Evolutionary conservation across 371 early-diverging fungal genomes (phyloP).

Genomic region (Mortierella polycephala): DNA sequence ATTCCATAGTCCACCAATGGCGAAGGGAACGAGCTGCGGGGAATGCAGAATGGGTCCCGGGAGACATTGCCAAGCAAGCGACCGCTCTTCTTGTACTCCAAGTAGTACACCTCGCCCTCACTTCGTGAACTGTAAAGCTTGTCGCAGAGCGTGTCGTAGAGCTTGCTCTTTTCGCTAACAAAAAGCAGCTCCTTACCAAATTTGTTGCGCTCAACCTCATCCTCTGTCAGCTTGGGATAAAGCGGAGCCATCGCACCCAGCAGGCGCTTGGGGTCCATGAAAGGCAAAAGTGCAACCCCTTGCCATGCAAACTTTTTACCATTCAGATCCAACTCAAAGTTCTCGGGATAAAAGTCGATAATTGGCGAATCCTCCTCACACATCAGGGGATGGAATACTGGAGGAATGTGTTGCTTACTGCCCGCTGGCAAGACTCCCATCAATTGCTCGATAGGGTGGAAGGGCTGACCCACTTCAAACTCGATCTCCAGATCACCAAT

Average conservation of each 20-base stretch:
- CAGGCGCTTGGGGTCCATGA: conserved; percentile 88
- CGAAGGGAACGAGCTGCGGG: conserved; percentile 75
- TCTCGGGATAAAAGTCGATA: conserved; percentile 93
- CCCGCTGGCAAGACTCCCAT: conserved; percentile 98
- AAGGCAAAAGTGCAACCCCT: conserved; percentile 94
- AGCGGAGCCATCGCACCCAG: conserved; percentile 79
- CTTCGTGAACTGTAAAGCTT: conserved; percentile 71
- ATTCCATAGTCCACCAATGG: conserved; percentile 71
- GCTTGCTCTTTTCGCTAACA: conserved; percentile 72
- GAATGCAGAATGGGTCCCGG: conserved; percentile 75
- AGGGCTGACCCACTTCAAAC: conserved; percentile 88
- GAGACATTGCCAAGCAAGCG: conserved; percentile 73
- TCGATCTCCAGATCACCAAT: conserved; percentile 76
- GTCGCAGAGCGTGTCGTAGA: conserved; percentile 74
- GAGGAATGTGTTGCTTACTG: conserved; percentile 85
- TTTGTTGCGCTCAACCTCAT: conserved; percentile 81
- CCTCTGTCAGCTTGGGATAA: conserved; percentile 76
- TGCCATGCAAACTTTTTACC: conserved; percentile 99
- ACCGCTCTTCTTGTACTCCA: conserved; percentile 69
- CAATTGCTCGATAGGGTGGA: conserved; percentile 97
- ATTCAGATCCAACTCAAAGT: conserved; percentile 95
- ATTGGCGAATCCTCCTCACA: conserved; percentile 86
- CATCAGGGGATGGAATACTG: conserved; percentile 86
- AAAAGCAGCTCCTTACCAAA: conserved; percentile 79
- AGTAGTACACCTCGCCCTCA: conserved; percentile 54